These are phyloP conservation scores for Narthecium ossifragum DNA, from an alignment of 106 monocot genomes.

Conservation along the genomic window DNA sequence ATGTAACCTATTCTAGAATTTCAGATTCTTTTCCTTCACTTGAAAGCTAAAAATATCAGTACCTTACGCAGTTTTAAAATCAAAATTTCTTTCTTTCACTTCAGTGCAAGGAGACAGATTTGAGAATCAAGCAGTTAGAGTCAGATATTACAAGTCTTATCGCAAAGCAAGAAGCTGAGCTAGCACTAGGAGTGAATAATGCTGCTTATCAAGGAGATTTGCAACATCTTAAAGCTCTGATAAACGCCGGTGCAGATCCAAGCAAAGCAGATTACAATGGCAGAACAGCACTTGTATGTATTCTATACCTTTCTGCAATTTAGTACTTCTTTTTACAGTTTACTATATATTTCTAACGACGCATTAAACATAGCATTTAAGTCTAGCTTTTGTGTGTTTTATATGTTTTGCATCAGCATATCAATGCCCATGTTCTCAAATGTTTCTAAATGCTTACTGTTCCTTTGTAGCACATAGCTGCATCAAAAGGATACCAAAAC, in stretches of 20 bases:
- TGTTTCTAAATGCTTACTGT: background rate
- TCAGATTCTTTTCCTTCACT: background rate
- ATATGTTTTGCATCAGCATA: too few relatives aligned
- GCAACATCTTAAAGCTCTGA: constrained; percentile 50
- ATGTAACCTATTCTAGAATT: constrained; percentile 21
- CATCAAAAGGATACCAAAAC: constrained; percentile 63
- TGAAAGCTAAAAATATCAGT: too few relatives aligned
- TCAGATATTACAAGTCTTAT: constrained; percentile 63
- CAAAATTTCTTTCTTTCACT: background rate
- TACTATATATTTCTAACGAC: too few relatives aligned
- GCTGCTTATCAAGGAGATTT: constrained; percentile 61
- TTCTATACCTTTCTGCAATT: background rate
- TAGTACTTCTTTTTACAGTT: too few relatives aligned
- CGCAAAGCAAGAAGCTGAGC: constrained; percentile 66
- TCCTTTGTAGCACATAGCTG: constrained; percentile 48
- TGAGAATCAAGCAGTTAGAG: constrained; percentile 52
- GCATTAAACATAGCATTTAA: too few relatives aligned
- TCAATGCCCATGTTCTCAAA: background rate
- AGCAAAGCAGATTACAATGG: constrained; percentile 66
- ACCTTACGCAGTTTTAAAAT: background rate
- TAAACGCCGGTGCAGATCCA: constrained; percentile 69
- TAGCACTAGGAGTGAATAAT: constrained; percentile 53
- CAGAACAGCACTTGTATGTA: constrained; percentile 54
- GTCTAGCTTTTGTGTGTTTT: too few relatives aligned
- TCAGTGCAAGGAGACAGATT: constrained; percentile 43